phyloP scores from a whole-genome alignment of 2,329 filamentous ascomycete species.

The Ophidiomyces ophidiicola region DNA sequence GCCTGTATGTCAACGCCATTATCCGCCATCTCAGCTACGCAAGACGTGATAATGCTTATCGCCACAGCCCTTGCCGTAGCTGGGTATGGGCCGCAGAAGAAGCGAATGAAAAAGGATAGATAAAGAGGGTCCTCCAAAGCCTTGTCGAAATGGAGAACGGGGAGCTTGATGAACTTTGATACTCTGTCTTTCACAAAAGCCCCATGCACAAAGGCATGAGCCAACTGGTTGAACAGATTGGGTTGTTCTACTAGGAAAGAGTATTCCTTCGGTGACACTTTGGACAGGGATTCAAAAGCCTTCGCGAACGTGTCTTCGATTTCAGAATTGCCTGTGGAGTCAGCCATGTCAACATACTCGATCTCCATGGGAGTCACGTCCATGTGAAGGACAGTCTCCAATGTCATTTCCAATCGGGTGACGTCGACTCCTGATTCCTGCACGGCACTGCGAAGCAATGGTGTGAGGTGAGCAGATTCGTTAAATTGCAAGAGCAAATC shows the following conservation, averaged over 20 bases:
- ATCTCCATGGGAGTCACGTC: constrained; percentile 39
- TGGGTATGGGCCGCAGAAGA: constrained; percentile 62
- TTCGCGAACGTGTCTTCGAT: constrained; percentile 24
- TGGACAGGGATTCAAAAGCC: constrained; percentile 25
- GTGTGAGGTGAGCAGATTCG: constrained; percentile 47
- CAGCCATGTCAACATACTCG: constrained; percentile 43
- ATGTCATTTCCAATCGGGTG: constrained; percentile 59
- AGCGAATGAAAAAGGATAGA: constrained; percentile 60
- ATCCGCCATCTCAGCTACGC: constrained; percentile 40
- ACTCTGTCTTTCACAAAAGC: constrained; percentile 23
- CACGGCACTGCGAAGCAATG: constrained; percentile 55
- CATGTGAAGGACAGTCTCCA: constrained; percentile 57
- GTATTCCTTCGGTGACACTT: constrained; percentile 20
- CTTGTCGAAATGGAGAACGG: constrained; percentile 25
- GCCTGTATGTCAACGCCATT: constrained; percentile 57
- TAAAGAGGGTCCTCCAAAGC: constrained; percentile 54
- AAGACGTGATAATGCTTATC: constrained; percentile 50
- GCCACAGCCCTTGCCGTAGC: constrained; percentile 57
- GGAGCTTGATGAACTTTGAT: constrained; percentile 28
- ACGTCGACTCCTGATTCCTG: constrained; percentile 58
- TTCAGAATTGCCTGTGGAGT: constrained; percentile 21
- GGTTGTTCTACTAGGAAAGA: constrained; percentile 30
- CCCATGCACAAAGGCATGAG: constrained; percentile 28
- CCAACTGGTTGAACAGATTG: constrained; percentile 29
- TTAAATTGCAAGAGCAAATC: constrained; percentile 55